Evolutionary conservation across 805 yeast species (phyloP).

Genomic region (Kluyveromyces starmeri): DNA sequence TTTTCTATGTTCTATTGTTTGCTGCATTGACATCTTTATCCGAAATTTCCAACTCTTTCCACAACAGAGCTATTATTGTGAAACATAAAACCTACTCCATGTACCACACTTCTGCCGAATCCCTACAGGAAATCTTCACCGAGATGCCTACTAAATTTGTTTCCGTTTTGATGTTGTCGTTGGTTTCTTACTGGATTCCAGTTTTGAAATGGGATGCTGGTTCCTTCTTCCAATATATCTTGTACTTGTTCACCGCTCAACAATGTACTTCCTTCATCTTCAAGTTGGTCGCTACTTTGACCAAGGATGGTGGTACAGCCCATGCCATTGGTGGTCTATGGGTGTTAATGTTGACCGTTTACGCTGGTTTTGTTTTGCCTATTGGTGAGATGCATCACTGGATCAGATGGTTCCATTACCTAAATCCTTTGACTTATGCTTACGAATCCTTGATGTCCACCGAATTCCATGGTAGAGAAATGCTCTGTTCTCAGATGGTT

Average conservation of each 20-base stretch:
- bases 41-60: conserved; percentile 51
- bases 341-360: conserved; percentile 49
- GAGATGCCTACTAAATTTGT: conserved; percentile 49
- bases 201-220: conserved; percentile 44
- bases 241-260: conserved; percentile 39
- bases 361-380: conserved; percentile 44
- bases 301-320: conserved; percentile 46
- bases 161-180: conserved; percentile 39
- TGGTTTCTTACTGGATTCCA: conserved; percentile 46
- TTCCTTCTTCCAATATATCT: conserved; percentile 40
- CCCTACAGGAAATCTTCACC: conserved; percentile 46
- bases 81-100: conserved; percentile 57
- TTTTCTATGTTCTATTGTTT: conserved; percentile 52
- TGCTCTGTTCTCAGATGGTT: conserved; percentile 40
- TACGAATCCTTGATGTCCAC: conserved; percentile 48
- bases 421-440: conserved; percentile 40
- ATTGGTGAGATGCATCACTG: conserved; percentile 46
- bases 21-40: conserved; percentile 54
- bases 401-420: conserved; percentile 49
- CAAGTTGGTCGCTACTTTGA: conserved; percentile 44
- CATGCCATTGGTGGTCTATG: conserved; percentile 47
- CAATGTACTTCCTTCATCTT: conserved; percentile 47
- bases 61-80: conserved; percentile 53
- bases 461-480: conserved; percentile 47
- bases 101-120: conserved; percentile 58